These are phyloP conservation scores for Aspergillus candidus DNA, from an alignment of 2,329 filamentous ascomycete genomes.

Conservation along the genomic window DNA sequence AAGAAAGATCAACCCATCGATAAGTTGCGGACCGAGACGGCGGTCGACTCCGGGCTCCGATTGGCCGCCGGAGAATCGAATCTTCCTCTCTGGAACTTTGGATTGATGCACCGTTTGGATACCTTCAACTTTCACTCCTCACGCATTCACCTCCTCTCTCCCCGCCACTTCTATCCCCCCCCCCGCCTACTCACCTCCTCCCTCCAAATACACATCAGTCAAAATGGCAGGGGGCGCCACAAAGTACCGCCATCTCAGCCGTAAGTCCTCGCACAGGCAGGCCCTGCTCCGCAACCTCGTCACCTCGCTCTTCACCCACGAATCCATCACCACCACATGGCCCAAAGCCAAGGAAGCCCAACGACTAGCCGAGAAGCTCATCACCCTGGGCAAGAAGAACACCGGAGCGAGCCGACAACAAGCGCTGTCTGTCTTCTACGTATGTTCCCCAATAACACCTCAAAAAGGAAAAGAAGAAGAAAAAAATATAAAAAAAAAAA, in stretches of 20 bases:
- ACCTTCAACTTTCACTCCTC: slow-evolving; percentile 1
- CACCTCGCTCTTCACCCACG: slow-evolving; percentile 86
- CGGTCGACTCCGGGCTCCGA: slow-evolving; percentile 26
- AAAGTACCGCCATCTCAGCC: slow-evolving; percentile 84
- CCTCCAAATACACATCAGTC: slow-evolving; percentile 14
- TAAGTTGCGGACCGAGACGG: slow-evolving; percentile 9
- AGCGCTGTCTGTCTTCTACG: slow-evolving; percentile 79
- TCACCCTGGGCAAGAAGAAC: slow-evolving; percentile 89
- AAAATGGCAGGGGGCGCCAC: slow-evolving; percentile 76
- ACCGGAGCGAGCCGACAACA: slow-evolving; percentile 71
- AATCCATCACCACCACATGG: slow-evolving; percentile 92
- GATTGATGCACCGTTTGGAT: slow-evolving; percentile 1
- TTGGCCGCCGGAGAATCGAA: slow-evolving; percentile 29
- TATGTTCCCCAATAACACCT: slow-evolving; percentile 44
- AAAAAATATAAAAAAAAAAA: not conserved
- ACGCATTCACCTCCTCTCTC: slow-evolving; percentile 5
- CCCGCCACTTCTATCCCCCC: slow-evolving; percentile 2
- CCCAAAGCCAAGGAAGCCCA: slow-evolving; percentile 97
- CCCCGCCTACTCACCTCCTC: not conserved
- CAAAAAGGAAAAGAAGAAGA: slow-evolving; percentile 3
- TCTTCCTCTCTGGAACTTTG: slow-evolving; percentile 19
- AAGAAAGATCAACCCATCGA: too few species aligned
- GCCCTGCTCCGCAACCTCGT: slow-evolving; percentile 93
- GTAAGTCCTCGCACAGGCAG: slow-evolving; percentile 78
- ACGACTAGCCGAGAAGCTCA: slow-evolving; percentile 84